Conservation (phyloP, 2,329 filamentous ascomycete genomes). For the Aspergillus viridinutans region DNA sequence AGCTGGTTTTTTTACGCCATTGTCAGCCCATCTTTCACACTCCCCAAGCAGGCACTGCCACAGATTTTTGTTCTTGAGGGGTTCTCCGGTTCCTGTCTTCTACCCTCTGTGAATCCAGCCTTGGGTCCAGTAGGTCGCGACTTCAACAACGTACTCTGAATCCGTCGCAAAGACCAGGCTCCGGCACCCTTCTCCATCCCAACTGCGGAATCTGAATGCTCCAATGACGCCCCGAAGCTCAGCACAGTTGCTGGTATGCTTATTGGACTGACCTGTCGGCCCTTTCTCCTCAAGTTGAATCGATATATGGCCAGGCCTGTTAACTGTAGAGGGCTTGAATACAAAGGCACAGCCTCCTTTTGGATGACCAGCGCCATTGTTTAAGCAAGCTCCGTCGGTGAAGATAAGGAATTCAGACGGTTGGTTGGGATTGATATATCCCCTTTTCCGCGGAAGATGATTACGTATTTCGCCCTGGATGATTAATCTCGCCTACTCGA, state of each 20-base stretch:
- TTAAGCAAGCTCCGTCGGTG: slow-evolving; percentile 46
- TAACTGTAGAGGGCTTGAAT: slow-evolving; percentile 9
- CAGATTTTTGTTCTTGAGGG: slow-evolving; percentile 50
- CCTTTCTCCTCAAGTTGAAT: slow-evolving; percentile 44
- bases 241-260: slow-evolving; percentile 51
- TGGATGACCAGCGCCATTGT: slow-evolving; percentile 39
- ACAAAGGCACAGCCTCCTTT: slow-evolving; percentile 42
- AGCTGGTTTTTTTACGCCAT: slow-evolving; percentile 36
- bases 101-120: slow-evolving; percentile 47
- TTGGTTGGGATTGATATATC: slow-evolving; percentile 23
- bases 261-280: slow-evolving; percentile 34
- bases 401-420: slow-evolving; percentile 37
- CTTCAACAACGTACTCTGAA: slow-evolving; percentile 49
- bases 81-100: slow-evolving; percentile 30
- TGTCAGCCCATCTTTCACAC: slow-evolving; percentile 27
- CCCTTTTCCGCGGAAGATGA: too few species aligned
- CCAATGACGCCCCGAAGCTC: slow-evolving; percentile 54
- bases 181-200: slow-evolving; percentile 42
- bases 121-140: slow-evolving; percentile 42
- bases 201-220: slow-evolving; percentile 44
- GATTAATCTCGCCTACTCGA: too few species aligned
- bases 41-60: slow-evolving; percentile 49
- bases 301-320: slow-evolving; percentile 9
- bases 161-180: slow-evolving; percentile 52
- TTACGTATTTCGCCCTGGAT: too few species aligned